phyloP scores from a whole-genome alignment of 108 stramenopile genomes.

The Bacterosira constricta region DNA sequence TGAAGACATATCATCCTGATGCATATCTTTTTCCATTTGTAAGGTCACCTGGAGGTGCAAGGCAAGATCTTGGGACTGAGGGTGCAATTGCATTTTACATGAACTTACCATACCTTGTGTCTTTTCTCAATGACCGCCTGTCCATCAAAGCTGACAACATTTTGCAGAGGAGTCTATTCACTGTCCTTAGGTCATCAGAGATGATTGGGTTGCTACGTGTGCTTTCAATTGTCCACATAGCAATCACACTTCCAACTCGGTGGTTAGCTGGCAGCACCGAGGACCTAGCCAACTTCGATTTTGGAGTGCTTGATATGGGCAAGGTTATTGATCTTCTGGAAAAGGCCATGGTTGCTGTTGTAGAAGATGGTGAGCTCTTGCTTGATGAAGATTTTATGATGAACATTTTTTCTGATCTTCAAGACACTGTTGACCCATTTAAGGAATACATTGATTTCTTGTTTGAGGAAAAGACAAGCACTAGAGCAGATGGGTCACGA shows the following conservation, averaged over 20 bases:
- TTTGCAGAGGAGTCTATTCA: conserved; percentile 4
- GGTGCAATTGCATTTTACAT: conserved; percentile 13
- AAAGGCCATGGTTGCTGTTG: neutral
- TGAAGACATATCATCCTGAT: conserved; percentile 9
- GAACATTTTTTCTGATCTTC: conserved; percentile 2
- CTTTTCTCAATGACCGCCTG: conserved; percentile 2
- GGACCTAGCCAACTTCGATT: neutral
- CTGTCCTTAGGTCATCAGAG: conserved; percentile 2
- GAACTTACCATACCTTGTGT: conserved; percentile 7
- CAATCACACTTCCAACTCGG: conserved; percentile 4
- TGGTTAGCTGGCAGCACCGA: conserved; percentile 19
- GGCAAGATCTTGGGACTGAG: conserved; percentile 9
- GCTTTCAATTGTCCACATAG: conserved; percentile 14
- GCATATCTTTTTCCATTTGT: conserved; percentile 6
- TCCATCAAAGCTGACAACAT: neutral
- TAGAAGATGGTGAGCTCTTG: neutral
- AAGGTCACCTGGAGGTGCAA: conserved; percentile 3
- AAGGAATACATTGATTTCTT: conserved; percentile 4
- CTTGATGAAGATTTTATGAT: conserved; percentile 5
- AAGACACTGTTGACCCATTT: neutral
- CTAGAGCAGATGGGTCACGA: neutral
- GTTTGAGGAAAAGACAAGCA: neutral
- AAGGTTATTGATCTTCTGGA: neutral
- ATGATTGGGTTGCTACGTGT: conserved; percentile 11
- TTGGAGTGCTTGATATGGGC: conserved; percentile 22